Evolutionary conservation across 2,329 filamentous ascomycete genomes (phyloP).

Genomic region (Xylogone sp.): DNA sequence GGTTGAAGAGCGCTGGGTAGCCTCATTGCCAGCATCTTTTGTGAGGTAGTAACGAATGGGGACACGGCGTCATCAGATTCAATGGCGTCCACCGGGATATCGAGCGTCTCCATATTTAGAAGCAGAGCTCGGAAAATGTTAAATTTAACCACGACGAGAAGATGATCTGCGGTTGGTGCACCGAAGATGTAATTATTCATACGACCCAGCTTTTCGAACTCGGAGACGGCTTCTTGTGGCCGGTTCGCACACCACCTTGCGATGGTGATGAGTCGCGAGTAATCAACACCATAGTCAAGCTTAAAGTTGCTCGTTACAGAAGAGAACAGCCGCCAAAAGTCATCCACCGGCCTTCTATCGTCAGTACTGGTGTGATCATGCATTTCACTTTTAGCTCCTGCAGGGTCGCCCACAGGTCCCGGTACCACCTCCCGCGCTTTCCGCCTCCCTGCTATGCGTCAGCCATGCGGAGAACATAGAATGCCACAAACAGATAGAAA

Average conservation of each 20-base stretch:
- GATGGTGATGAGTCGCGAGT: neutral
- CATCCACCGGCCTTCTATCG: neutral
- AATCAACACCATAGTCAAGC: neutral
- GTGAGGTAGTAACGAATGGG: conserved; percentile 1
- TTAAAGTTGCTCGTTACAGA: neutral
- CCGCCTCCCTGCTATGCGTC: neutral
- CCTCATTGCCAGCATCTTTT: neutral
- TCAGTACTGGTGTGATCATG: too few species aligned
- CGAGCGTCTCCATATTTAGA: conserved; percentile 26
- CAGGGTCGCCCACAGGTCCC: neutral
- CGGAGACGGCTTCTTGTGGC: neutral
- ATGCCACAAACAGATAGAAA: neutral
- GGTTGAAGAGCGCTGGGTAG: conserved; percentile 6
- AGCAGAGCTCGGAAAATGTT: conserved; percentile 31
- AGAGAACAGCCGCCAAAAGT: neutral
- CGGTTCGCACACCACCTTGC: neutral
- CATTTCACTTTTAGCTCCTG: too few species aligned
- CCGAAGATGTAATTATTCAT: conserved; percentile 6
- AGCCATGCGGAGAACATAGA: neutral
- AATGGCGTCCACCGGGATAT: neutral
- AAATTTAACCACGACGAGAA: conserved; percentile 30
- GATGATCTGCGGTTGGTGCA: conserved; percentile 24
- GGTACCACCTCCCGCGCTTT: neutral
- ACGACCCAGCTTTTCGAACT: conserved; percentile 1
- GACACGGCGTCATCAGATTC: conserved; percentile 5